A percentile compares a stretch with the other conserved stretches of the same genome.
These are phyloP conservation scores for Psidium guajava DNA, from an alignment of 345 rosid genomes.

Conservation along the genomic window DNA sequence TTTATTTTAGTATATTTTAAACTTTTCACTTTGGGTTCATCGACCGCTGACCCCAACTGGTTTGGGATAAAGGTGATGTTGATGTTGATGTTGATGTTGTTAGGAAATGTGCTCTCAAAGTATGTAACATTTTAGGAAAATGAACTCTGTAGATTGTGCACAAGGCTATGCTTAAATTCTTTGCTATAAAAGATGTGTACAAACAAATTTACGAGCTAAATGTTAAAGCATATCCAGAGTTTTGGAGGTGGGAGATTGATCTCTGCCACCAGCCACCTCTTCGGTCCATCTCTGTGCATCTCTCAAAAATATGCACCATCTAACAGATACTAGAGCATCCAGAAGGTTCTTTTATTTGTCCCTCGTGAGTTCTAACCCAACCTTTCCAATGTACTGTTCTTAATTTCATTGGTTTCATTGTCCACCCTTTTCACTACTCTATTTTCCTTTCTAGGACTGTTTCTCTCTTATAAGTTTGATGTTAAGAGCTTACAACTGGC, in stretches of 20 bases:
- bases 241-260: not conserved
- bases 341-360: not conserved
- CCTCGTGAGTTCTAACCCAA: not conserved
- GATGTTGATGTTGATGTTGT: too few species aligned
- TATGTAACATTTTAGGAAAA: not conserved
- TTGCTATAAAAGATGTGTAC: not conserved
- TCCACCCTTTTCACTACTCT: not conserved
- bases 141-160: not conserved
- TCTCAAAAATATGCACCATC: not conserved
- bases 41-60: too few species aligned
- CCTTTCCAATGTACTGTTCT: not conserved
- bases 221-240: not conserved
- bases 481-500: not conserved
- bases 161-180: not conserved
- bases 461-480: not conserved
- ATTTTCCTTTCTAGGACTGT: not conserved
- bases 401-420: not conserved
- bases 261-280: not conserved
- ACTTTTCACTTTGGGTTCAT: too few species aligned
- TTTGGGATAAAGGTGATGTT: too few species aligned
- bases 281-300: not conserved
- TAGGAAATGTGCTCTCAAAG: not conserved
- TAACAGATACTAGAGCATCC: not conserved
- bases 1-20: too few species aligned
- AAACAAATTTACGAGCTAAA: not conserved